A percentile compares a stretch with the other conserved stretches of the same genome.
These are phyloP conservation scores for Rhodotorula sp. DNA, from an alignment of 1,284 basidiomycete species.

Conservation along the genomic window DNA sequence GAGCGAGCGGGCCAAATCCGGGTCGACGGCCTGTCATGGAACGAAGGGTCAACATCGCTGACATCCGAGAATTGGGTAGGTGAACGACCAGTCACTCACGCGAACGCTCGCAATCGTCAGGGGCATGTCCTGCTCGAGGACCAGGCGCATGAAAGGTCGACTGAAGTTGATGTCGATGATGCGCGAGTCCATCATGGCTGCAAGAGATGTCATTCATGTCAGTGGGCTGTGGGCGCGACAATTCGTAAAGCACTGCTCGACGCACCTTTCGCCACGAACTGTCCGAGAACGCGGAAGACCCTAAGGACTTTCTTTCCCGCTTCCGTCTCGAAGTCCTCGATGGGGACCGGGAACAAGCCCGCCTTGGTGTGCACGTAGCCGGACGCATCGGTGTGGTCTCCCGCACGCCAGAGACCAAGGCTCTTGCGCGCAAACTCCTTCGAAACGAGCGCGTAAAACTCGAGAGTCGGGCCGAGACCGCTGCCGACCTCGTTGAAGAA, in stretches of 20 bases:
- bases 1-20: slow-evolving; percentile 78
- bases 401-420: slow-evolving; percentile 86
- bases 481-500: slow-evolving; percentile 99
- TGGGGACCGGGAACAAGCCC: slow-evolving; percentile 85
- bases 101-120: slow-evolving; percentile 76
- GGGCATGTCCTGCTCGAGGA: slow-evolving; percentile 80
- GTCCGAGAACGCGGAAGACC: slow-evolving; percentile 84
- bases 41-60: no score
- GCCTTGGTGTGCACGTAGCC: slow-evolving; percentile 57
- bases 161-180: slow-evolving; percentile 96
- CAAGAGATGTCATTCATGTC: no score
- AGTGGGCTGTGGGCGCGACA: no score
- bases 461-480: slow-evolving; percentile 94
- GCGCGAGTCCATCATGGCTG: slow-evolving; percentile 87
- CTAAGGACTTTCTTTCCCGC: slow-evolving; percentile 56
- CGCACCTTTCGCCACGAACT: slow-evolving; percentile 82
- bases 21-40: slow-evolving; percentile 59
- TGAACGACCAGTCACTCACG: slow-evolving; percentile 52
- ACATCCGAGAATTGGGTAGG: no score
- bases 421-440: slow-evolving; percentile 86
- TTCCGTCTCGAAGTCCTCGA: slow-evolving; percentile 54
- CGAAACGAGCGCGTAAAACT: slow-evolving; percentile 93
- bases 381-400: slow-evolving; percentile 54
- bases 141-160: slow-evolving; percentile 82
- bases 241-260: no score